phyloP scores from a whole-genome alignment of 305 asterid species.

The Plantago lanceolata region DNA sequence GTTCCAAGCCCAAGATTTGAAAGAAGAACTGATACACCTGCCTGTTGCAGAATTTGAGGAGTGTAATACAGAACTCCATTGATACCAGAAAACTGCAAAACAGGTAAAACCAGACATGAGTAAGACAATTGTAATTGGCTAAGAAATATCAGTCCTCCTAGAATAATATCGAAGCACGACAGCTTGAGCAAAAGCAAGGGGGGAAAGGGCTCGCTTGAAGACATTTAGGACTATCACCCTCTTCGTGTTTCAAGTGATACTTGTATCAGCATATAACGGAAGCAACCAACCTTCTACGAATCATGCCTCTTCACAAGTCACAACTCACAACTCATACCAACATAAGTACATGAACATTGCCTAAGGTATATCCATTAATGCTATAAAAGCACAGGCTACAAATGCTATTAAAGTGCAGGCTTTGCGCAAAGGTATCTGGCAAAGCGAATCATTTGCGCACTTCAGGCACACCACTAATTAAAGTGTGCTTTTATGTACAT shows the following conservation, averaged over 20 bases:
- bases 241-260: too few relatives aligned
- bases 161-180: background rate
- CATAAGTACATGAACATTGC: background rate
- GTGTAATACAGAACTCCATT: conserved; percentile 61
- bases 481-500: too few relatives aligned
- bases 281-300: background rate
- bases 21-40: conserved; percentile 54
- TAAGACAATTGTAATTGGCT: background rate
- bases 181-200: background rate
- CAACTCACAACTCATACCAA: too few relatives aligned
- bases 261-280: background rate
- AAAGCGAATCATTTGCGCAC: background rate
- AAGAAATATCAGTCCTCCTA: background rate
- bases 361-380: background rate
- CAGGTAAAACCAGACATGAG: background rate
- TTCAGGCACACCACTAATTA: background rate
- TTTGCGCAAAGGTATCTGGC: background rate
- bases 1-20: conserved; percentile 47
- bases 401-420: background rate
- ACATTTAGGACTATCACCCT: too few relatives aligned
- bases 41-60: conserved; percentile 66
- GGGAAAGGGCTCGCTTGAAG: background rate
- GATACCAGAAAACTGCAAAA: conserved; percentile 55
- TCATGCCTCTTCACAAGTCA: too few relatives aligned
- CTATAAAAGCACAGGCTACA: conserved; percentile 7